These are phyloP conservation scores for Venturia aucupariae DNA, from an alignment of 2,329 filamentous ascomycete genomes.

Conservation along the genomic window DNA sequence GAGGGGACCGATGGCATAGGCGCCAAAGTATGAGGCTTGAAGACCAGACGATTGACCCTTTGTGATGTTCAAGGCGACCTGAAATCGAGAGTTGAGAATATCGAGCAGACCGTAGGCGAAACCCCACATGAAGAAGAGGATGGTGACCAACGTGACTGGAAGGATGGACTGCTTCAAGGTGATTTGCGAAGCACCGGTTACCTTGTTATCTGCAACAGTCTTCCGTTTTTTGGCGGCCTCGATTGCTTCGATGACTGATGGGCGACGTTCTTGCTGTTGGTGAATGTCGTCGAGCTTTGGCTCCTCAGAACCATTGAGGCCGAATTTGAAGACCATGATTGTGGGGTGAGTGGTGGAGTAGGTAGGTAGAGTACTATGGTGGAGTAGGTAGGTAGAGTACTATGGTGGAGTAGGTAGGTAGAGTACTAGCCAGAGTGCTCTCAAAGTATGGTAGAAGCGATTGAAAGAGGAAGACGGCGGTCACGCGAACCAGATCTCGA, in stretches of 20 bases:
- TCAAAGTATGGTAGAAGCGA: not conserved
- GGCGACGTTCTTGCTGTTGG: slow-evolving; percentile 27
- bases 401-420: not conserved
- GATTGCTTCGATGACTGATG: slow-evolving; percentile 27
- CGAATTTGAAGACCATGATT: slow-evolving; percentile 16
- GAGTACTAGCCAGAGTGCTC: not conserved
- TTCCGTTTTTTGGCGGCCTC: slow-evolving; percentile 26
- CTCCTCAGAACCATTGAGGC: slow-evolving; percentile 24
- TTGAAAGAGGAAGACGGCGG: not conserved
- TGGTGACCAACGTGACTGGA: slow-evolving; percentile 38
- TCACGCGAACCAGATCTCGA: not conserved
- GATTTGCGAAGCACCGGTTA: slow-evolving; percentile 31
- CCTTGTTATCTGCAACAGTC: slow-evolving; percentile 25
- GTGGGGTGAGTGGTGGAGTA: not conserved
- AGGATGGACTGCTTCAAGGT: slow-evolving; percentile 39
- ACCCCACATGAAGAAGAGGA: slow-evolving; percentile 45
- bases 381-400: not conserved
- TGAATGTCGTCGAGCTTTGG: slow-evolving; percentile 28
- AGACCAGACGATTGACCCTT: slow-evolving; percentile 52
- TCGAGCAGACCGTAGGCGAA: slow-evolving; percentile 37
- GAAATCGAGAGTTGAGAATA: slow-evolving; percentile 37
- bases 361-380: not conserved
- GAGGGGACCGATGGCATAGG: slow-evolving; percentile 45
- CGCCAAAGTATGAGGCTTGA: slow-evolving; percentile 56
- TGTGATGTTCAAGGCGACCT: slow-evolving; percentile 32